A percentile compares a stretch with the other conserved stretches of the same genome.
Conservation (phyloP, 2,329 filamentous ascomycete genomes). For the Exophiala aquamarina region DNA sequence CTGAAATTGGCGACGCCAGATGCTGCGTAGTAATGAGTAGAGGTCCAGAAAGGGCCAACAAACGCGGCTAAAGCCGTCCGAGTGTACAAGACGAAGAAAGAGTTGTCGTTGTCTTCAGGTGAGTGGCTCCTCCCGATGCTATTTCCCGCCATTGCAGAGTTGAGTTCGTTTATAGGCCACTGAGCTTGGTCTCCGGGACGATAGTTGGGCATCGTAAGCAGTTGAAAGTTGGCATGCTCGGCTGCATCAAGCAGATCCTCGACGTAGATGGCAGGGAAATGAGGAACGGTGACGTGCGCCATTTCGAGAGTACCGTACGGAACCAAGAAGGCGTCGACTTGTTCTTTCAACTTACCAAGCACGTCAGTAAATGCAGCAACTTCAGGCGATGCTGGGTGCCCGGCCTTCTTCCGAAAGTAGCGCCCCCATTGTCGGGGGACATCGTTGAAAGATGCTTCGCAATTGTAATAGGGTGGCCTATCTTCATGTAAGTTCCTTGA, state of each 20-base stretch:
- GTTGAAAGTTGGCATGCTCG: background rate
- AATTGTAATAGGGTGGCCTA: constrained; percentile 1
- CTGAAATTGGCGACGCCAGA: constrained; percentile 1
- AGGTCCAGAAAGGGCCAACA: background rate
- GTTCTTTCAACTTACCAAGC: background rate
- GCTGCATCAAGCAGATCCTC: constrained; percentile 1
- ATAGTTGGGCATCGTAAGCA: background rate
- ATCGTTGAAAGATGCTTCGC: background rate
- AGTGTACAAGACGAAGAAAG: background rate
- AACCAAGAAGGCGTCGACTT: background rate
- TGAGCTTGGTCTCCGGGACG: background rate
- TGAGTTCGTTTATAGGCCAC: background rate
- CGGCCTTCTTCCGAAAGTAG: background rate
- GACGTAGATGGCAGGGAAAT: background rate
- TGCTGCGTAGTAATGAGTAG: background rate
- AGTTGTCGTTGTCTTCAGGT: background rate
- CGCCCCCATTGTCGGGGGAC: background rate
- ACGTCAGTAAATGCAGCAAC: background rate
- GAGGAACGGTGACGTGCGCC: background rate
- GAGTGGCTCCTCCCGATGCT: background rate
- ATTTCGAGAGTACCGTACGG: background rate
- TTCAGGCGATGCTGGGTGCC: background rate
- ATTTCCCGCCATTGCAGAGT: background rate
- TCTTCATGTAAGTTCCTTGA: background rate
- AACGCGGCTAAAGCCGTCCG: background rate